These are phyloP conservation scores for Pythium folliculosum DNA, from an alignment of 352 stramenopile species.

Conservation along the genomic window DNA sequence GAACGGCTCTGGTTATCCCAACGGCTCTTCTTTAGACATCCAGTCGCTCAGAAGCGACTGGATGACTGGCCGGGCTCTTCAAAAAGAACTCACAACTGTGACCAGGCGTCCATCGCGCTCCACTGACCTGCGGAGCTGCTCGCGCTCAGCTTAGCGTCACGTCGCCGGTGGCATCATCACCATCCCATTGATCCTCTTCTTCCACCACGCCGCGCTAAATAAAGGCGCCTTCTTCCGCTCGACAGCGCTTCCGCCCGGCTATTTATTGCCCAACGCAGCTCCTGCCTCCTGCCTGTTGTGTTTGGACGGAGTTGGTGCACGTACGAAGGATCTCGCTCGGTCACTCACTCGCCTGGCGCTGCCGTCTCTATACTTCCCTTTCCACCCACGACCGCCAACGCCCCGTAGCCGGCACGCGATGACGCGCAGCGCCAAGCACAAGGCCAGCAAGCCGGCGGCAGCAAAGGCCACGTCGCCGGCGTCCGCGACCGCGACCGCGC, in stretches of 20 bases:
- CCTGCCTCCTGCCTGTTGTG: neutral
- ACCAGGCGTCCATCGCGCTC: slow-evolving; percentile 1
- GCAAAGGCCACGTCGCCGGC: neutral
- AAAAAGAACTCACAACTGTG: slow-evolving; percentile 29
- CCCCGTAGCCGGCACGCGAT: slow-evolving; percentile 10
- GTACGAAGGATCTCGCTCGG: neutral
- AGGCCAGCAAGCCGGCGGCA: slow-evolving; percentile 3
- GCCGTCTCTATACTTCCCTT: slow-evolving; percentile 6
- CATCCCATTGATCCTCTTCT: neutral
- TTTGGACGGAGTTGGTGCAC: too few species aligned
- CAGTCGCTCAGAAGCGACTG: too few species aligned
- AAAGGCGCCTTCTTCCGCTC: slow-evolving; percentile 6
- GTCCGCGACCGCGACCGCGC: neutral
- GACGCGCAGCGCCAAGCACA: slow-evolving; percentile 26
- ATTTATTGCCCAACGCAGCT: neutral
- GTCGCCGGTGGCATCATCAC: slow-evolving; percentile 8
- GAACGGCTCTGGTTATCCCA: neutral
- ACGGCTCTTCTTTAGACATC: neutral
- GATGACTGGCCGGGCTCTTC: slow-evolving; percentile 20
- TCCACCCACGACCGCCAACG: slow-evolving; percentile 15
- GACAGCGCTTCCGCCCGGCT: too few species aligned
- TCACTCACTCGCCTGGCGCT: neutral
- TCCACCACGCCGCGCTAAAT: slow-evolving; percentile 16
- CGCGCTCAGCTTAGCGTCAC: neutral
- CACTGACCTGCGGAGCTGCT: slow-evolving; percentile 11